Percentiles rank a stretch among this genome's conserved stretches.
These are phyloP conservation scores for Tricholoma saponaceum DNA, from an alignment of 768 basidiomycete genomes.

Conservation along the genomic window DNA sequence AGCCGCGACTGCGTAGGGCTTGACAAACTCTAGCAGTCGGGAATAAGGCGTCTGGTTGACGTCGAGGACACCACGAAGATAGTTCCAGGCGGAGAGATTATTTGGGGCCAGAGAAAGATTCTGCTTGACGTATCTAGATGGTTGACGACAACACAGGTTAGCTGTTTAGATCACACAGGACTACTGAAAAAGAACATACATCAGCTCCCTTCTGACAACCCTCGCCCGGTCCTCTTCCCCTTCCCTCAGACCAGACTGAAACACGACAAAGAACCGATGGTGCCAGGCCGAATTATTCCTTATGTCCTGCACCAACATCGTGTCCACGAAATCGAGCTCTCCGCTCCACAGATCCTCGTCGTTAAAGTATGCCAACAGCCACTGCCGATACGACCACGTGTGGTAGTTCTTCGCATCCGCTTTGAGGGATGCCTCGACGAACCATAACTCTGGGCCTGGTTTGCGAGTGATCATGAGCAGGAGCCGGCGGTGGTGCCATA, in stretches of 20 bases:
- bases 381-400: conserved; percentile 98
- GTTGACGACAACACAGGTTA: not conserved
- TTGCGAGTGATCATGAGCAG: conserved; percentile 55
- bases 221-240: conserved; percentile 61
- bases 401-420: conserved; percentile 96
- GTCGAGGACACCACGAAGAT: conserved; percentile 81
- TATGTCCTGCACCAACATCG: conserved; percentile 68
- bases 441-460: conserved; percentile 68
- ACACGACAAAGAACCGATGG: conserved; percentile 88
- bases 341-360: conserved; percentile 64
- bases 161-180: conserved; percentile 1
- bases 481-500: conserved; percentile 91
- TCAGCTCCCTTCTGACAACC: conserved; percentile 64
- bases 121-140: conserved; percentile 69
- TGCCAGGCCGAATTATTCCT: conserved; percentile 99
- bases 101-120: conserved; percentile 86
- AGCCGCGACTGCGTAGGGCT: conserved; percentile 51
- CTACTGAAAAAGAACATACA: conserved; percentile 46
- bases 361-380: conserved; percentile 85
- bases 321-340: conserved; percentile 74
- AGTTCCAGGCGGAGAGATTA: conserved; percentile 97
- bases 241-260: conserved; percentile 56
- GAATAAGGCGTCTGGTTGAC: conserved; percentile 56
- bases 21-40: conserved; percentile 52
- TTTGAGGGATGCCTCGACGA: conserved; percentile 68